Evolutionary conservation across 164 flowering plant genomes (phyloP), one percentile per base, ranked within the genome.

Genomic region (Tetrastigma voinierianum): DNA sequence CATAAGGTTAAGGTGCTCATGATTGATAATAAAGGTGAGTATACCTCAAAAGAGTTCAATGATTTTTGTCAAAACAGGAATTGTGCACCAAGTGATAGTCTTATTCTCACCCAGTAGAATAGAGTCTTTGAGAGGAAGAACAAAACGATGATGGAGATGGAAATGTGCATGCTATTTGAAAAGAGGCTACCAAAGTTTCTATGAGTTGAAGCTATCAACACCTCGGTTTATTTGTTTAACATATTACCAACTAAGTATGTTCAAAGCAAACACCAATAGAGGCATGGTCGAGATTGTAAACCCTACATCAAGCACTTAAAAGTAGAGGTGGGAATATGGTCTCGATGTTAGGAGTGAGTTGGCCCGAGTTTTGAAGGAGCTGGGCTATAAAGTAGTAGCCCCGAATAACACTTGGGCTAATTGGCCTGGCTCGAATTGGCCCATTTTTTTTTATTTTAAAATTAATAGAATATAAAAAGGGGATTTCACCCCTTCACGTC

Each of bases 121-220:
- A 53, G 68, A 1, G 61, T 56, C 1, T 43, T 2, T 20, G 44
- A 66, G 16, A 55, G 68, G 20, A 66, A 46, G 15, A 66, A 55
- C 21, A 56, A 1, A 18, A 55, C 60, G n/a, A 43, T 66, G 7
- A 46, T 66, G 21, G 52, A 66, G 19, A 66, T 56, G 53, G 61
- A 48, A 16, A 55, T 61, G 14, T 44, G 40, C 16, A 55, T 56
- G 61, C 11, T 65, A 11, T 2, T n/a, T n/a, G 59, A 65, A 11
- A 53, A 65, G 20, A 53, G 20, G 3, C 19, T 48, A 13, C 68
- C 20, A 9, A 40, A 53, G 12, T 3, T 1, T 9, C 45, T 55
- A 3, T 66, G 19, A 44, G 68, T 20, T 4, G 52, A 56, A 14
- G 44, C 14, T 18, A 8, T 66, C 1, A 10, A 45, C 19, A 55